Conservation (phyloP, 805 yeast genomes). For the Osmozyma mogii region DNA sequence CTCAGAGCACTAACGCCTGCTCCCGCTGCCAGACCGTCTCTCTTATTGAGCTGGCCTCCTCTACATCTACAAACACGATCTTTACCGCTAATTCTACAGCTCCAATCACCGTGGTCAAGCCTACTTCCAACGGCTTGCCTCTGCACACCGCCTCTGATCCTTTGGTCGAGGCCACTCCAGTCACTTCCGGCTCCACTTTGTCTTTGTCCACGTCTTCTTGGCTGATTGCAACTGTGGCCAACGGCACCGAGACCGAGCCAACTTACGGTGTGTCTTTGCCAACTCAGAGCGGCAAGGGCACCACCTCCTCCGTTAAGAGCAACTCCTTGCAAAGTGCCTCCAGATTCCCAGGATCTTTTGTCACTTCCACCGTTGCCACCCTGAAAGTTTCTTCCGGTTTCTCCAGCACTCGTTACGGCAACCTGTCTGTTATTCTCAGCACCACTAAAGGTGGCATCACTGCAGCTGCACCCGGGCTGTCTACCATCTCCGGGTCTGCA, state of each 20-base stretch:
- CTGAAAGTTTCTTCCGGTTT: constrained; percentile 12
- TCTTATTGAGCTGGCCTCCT: constrained; percentile 3
- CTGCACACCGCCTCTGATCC: too few species aligned
- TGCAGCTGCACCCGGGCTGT: constrained; percentile 1
- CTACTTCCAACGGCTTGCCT: not conserved
- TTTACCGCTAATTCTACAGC: not conserved
- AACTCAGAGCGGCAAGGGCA: not conserved
- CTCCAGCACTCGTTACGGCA: not conserved
- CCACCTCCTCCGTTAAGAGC: not conserved
- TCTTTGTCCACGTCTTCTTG: too few species aligned
- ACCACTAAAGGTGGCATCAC: constrained; percentile 1
- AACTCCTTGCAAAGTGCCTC: constrained; percentile 6
- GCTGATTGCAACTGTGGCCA: too few species aligned
- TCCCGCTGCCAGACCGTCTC: not conserved
- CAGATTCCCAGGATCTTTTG: constrained; percentile 13
- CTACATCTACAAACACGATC: constrained; percentile 4
- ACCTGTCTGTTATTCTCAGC: constrained; percentile 2
- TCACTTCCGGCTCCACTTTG: too few species aligned
- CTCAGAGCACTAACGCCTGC: constrained; percentile 1
- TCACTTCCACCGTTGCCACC: constrained; percentile 10
- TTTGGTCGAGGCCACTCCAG: too few species aligned
- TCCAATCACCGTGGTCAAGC: not conserved
- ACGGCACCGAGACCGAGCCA: too few species aligned
- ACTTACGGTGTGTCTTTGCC: too few species aligned
- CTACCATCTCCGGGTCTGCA: not conserved